A percentile compares a stretch with the other conserved stretches of the same genome.
phyloP scores from a whole-genome alignment of 805 yeast genomes.

The Wickerhamiella azymoides region DNA sequence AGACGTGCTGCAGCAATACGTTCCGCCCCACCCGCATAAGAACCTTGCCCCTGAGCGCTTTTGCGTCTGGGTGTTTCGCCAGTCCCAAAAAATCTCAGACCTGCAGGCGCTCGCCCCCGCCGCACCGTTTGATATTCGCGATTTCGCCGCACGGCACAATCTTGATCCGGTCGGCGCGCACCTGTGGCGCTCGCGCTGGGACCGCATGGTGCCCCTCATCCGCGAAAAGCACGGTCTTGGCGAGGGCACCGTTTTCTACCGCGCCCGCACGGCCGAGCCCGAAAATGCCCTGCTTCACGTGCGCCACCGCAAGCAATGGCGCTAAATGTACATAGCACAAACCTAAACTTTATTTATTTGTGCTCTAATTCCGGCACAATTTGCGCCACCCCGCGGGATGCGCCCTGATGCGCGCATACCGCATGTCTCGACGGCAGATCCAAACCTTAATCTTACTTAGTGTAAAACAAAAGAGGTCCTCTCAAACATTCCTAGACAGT shows the following conservation, averaged over 20 bases:
- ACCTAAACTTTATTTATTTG: not conserved
- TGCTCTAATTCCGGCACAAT: too few relatives aligned
- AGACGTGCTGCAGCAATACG: conserved; percentile 42
- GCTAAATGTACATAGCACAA: conserved; percentile 2
- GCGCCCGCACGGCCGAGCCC: conserved; percentile 21
- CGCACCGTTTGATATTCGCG: conserved; percentile 52
- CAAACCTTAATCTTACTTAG: not conserved
- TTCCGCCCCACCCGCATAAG: conserved; percentile 82
- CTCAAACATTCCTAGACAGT: not conserved
- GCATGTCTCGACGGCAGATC: not conserved
- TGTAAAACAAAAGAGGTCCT: not conserved
- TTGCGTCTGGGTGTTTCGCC: conserved; percentile 84
- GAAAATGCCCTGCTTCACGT: conserved; percentile 19
- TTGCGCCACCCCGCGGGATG: too few relatives aligned
- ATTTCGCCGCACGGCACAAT: conserved; percentile 39
- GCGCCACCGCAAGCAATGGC: conserved; percentile 19
- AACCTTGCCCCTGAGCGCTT: conserved; percentile 74
- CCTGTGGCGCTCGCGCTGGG: conserved; percentile 78
- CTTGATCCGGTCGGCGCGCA: conserved; percentile 83
- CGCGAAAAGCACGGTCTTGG: conserved; percentile 64
- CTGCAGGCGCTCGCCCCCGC: conserved; percentile 24
- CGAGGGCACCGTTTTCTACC: conserved; percentile 49
- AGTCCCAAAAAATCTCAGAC: conserved; percentile 26
- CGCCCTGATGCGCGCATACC: too few relatives aligned
- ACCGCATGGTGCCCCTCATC: conserved; percentile 49